Base-by-base conservation (phyloP, 305 asterid genomes). In the Fraxinus baroniana region DNA sequence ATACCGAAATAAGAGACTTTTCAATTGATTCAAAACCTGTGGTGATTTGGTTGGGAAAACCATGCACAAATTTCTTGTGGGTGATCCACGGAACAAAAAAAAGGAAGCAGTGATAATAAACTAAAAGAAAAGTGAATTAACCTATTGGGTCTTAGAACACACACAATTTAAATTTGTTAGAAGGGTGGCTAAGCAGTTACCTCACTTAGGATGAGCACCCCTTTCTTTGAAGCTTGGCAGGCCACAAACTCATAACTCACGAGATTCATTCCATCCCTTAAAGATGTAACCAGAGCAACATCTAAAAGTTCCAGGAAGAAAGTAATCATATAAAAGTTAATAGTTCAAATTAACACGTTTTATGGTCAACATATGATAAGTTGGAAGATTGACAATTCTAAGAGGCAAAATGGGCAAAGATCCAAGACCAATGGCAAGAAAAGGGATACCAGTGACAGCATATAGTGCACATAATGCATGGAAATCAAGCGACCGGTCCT, bases 231-330 rank as follows among this genome's bases (percentile, higher is more conserved):
- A 78, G 88, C 97, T 91, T 93, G 98, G 91, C 98, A 95, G 57
- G 98, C 98, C 87, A 95, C 98, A 84, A 93, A 95, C 87, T 95
- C 98, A 80, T 95, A 95, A 90, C 98, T 93, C 83, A 95, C 98
- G 76, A 93, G 97, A 90, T 95, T 95, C 98, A 95, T 95, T 84
- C 98, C 98, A 84, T 95, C 98, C 87, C 98, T 89, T 78, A 95
- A 89, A 78, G 98, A 95, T 80, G 98, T 95, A 79, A 95, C 97
- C 82, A 95, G 89, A 71, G 98, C 98, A 79, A 95, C 98, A 87
- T 93, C 98, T 95, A 36, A 32, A 36, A 83, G 36, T 55, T 62
- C 78, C 32, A 74, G 79, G 10, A 46, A 81, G 68, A 76, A 15
- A 28, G 36, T 24, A 64, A 64, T 64, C 32, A 24, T 39, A 60